Evolutionary conservation across 2,329 filamentous ascomycete species (phyloP).

Genomic region (Dichotomopilus funicola): DNA sequence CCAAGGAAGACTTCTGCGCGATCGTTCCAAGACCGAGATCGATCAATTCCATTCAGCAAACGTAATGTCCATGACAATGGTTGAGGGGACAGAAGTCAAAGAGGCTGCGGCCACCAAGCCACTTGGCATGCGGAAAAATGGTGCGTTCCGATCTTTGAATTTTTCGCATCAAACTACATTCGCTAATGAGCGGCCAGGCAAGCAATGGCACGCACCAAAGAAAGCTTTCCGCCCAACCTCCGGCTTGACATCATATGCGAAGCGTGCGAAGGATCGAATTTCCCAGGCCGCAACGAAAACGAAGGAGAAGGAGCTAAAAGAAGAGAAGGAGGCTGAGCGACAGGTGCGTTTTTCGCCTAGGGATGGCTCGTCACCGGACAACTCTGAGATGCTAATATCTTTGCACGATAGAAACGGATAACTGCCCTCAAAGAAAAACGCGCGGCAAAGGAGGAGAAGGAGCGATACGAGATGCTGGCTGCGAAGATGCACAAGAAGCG

Average conservation of each 20-base stretch:
- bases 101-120: slow-evolving; percentile 33
- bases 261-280: slow-evolving; percentile 64
- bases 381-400: slow-evolving; percentile 9
- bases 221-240: slow-evolving; percentile 77
- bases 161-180: not conserved
- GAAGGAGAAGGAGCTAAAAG: slow-evolving; percentile 91
- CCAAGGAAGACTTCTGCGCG: no score
- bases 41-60: not conserved
- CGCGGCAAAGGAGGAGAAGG: slow-evolving; percentile 85
- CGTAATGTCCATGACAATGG: slow-evolving; percentile 39
- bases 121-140: slow-evolving; percentile 75
- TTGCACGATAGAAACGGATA: slow-evolving; percentile 56
- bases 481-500: slow-evolving; percentile 97
- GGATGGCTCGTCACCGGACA: no score
- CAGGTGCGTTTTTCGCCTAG: slow-evolving; percentile 49
- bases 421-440: slow-evolving; percentile 78
- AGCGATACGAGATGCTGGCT: slow-evolving; percentile 86
- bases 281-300: slow-evolving; percentile 74
- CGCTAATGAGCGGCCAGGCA: slow-evolving; percentile 54
- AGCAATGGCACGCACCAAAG: slow-evolving; percentile 85
- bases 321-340: slow-evolving; percentile 86
- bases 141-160: slow-evolving; percentile 39
- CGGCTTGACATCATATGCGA: slow-evolving; percentile 71
- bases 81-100: slow-evolving; percentile 29
- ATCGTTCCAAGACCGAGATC: not conserved